Conservation (phyloP, 176 grass and related monocot genomes). For the Oryza nivara region DNA sequence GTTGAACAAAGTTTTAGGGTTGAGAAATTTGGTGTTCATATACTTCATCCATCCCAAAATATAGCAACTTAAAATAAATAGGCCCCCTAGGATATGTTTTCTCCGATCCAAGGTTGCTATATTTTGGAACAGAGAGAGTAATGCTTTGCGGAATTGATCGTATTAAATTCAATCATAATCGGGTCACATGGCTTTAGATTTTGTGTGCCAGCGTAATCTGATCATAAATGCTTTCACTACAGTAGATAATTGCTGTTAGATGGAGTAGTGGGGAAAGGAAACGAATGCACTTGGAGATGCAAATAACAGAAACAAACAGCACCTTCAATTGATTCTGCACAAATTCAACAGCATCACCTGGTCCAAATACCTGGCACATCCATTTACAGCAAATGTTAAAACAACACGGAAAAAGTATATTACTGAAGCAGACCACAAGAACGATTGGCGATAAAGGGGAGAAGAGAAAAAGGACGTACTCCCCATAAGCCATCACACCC, state of each 20-base stretch:
- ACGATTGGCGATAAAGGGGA: not conserved
- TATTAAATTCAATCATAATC: not conserved
- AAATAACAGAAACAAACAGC: conserved; percentile 1
- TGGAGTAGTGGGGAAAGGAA: not conserved
- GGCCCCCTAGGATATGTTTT: too few species aligned
- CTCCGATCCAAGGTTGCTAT: too few species aligned
- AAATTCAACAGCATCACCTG: conserved; percentile 93
- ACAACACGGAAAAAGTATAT: conserved; percentile 12
- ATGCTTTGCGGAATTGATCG: not conserved
- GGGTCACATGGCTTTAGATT: not conserved
- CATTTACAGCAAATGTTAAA: not conserved
- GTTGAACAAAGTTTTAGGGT: not conserved
- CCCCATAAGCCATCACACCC: conserved; percentile 97
- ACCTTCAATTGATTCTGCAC: conserved; percentile 91
- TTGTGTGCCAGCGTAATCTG: not conserved
- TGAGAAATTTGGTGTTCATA: too few species aligned
- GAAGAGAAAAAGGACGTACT: conserved; percentile 57
- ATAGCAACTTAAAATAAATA: too few species aligned
- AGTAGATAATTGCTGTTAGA: not conserved
- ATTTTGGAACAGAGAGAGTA: too few species aligned
- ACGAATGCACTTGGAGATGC: not conserved
- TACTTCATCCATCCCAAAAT: too few species aligned
- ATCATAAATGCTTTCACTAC: conserved; percentile 26
- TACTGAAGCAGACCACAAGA: not conserved
- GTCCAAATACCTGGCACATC: conserved; percentile 73